These are phyloP conservation scores for Macadamia tetraphylla DNA, from an alignment of 164 flowering plant species.

Conservation along the genomic window DNA sequence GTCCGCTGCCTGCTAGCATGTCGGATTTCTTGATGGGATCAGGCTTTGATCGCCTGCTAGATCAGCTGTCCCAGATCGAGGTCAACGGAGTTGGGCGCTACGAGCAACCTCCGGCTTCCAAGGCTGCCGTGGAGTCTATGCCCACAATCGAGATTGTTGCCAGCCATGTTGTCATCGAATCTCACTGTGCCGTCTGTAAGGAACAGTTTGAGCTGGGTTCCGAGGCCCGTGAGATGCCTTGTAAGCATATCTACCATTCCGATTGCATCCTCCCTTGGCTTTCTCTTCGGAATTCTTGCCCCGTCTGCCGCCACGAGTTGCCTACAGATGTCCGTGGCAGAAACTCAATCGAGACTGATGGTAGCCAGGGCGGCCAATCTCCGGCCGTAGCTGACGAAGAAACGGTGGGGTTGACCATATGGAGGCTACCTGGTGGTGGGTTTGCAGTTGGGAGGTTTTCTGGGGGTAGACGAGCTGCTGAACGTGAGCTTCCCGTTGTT, in stretches of 20 bases:
- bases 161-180: constrained; percentile 31
- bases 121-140: constrained; percentile 64
- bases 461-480: constrained; percentile 41
- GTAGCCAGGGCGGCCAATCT: constrained; percentile 12
- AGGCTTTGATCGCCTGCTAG: constrained; percentile 69
- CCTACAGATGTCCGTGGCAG: constrained; percentile 34
- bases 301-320: constrained; percentile 68
- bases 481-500: constrained; percentile 57
- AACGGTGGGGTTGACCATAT: constrained; percentile 56
- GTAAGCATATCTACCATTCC: constrained; percentile 70
- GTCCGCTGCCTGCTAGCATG: constrained; percentile 63
- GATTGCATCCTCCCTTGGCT: constrained; percentile 88
- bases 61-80: constrained; percentile 66
- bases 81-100: constrained; percentile 38
- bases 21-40: constrained; percentile 70
- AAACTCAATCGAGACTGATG: constrained; percentile 13
- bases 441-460: constrained; percentile 78
- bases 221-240: constrained; percentile 77
- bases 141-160: constrained; percentile 43
- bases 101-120: constrained; percentile 68
- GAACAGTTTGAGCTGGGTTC: constrained; percentile 51
- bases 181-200: constrained; percentile 69
- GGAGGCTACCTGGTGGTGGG: constrained; percentile 86
- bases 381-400: constrained; percentile 26
- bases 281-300: constrained; percentile 61